These are phyloP conservation scores for Rhodomyrtus tomentosa DNA, from an alignment of 345 rosid species.

Conservation along the genomic window DNA sequence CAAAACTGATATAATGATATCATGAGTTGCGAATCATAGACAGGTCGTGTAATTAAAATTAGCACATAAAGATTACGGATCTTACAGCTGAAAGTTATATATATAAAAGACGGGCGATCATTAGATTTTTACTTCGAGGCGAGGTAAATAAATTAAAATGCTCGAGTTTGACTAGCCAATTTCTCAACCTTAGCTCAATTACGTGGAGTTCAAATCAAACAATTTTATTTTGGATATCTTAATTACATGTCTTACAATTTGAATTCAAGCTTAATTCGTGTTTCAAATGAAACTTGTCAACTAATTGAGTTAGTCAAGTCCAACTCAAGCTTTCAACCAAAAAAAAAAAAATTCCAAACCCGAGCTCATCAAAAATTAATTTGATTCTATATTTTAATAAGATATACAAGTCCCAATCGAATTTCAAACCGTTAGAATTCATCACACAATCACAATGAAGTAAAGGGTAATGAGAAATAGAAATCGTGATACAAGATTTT, in stretches of 20 bases:
- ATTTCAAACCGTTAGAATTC: no score
- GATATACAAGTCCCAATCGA: neutral
- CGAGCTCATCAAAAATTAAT: neutral
- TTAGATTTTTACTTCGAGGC: neutral
- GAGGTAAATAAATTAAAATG: neutral
- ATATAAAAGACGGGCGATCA: accelerated
- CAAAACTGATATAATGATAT: neutral
- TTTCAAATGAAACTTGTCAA: neutral
- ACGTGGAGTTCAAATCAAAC: neutral
- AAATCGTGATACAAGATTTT: no score
- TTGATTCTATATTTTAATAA: neutral
- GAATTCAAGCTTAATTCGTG: neutral
- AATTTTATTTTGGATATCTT: neutral
- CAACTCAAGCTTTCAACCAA: neutral
- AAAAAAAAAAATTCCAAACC: no score
- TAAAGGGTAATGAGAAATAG: no score
- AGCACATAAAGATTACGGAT: neutral
- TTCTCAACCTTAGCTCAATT: neutral
- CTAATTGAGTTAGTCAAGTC: neutral
- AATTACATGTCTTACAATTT: neutral
- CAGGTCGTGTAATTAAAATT: no score
- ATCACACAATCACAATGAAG: no score
- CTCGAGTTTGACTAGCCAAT: neutral
- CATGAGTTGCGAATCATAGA: neutral
- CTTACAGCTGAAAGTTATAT: accelerated